Base-by-base conservation (phyloP, 2,329 filamentous ascomycete species). In the Sporothrix globosa region DNA sequence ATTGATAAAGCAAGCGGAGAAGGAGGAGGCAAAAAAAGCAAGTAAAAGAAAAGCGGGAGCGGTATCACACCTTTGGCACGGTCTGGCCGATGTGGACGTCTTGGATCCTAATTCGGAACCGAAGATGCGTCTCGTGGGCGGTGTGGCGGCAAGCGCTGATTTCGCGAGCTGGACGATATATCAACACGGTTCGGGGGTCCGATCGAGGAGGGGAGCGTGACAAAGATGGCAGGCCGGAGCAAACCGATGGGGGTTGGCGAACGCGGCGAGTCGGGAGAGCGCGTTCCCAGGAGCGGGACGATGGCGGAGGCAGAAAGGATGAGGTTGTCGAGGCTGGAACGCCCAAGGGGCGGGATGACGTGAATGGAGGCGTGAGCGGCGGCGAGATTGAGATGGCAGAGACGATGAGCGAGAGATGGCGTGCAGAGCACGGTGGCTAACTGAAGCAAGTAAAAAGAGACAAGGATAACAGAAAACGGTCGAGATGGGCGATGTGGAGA, bases 41-140 rank as follows among this genome's bases (percentile, higher is more conserved):
- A 27, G 13, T 2, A 30, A 17, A 24, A 58, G 13, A 13, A 44
- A 44, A 21, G n/a, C 10, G 58, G 10, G 58, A 63, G 39, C 58
- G 58, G 58, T 63, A 63, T 46, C 58, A 39, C 58, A 63, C 58
- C 58, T 63, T 63, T 46, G 58, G 41, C 39, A 46, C 58, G 58
- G 41, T 46, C 41, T 63, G 14, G 58, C 24, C 58, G 58, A 27
- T 19, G 54, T 21, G 9, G 58, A 19, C 39, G 58, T 46, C 39
- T 46, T 63, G 58, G 41, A 19, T 63, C 39, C 58, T 63, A 63
- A 63, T 63, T 21, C 58, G 58, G 46, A 46, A 24, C 39, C 17
- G 41, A 24, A n/a, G n/a, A 61, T 24, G 39, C 56, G 41, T 41
- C 44, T 61, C 34, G 58, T 63, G 58, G 14, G 58, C 58, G 58